Evolutionary conservation across 2,329 filamentous ascomycete species (phyloP), one percentile per base, ranked within the genome.

Genomic region (Hypoxylon sp.): DNA sequence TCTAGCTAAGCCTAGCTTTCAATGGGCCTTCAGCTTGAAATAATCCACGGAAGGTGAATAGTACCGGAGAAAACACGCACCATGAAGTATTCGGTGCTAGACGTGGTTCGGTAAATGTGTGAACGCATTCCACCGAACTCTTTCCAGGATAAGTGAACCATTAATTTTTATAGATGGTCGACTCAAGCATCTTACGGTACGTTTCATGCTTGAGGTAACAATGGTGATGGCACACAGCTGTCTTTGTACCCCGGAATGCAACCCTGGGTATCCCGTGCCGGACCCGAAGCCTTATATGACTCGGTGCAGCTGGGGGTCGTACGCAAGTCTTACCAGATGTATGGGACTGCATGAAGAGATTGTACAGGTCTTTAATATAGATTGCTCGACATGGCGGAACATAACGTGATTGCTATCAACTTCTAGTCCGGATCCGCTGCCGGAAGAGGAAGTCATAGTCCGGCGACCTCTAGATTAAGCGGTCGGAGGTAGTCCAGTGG

Each of bases 191-290:
- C 30, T 16, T 14, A 14, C 30, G 28, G 38, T 54, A 51, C 22
- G 16, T 30, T 38, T 54, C n/a, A 42, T n/a, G 36, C 55, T 22
- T 28, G 28, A 44, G 24, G 42, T 59, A 24, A 59, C 22, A 60
- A 53, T 26, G 20, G 22, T 11, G 30, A 42, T 48, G 33, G 51
- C 16, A 32, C 40, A 38, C 20, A 26, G 22, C 32, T 42, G 59
- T 50, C 22, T 50, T 16, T 45, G 28, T 20, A 53, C 11, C 8
- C 33, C 50, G 65, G 65, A 49, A 61, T 65, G 56, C 51, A 45
- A 67, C 53, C 26, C 22, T 53, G 4, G 11, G 44, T 48, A 32
- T 52, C 45, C 61, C 46, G 24, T 30, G 30, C 45, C 53, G 38
- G 61, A 38, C 22, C 61, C 61, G 56, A 52, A 53, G 18, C 38